Conservation (phyloP, 352 stramenopile genomes). For the Globisporangium ultimum region DNA sequence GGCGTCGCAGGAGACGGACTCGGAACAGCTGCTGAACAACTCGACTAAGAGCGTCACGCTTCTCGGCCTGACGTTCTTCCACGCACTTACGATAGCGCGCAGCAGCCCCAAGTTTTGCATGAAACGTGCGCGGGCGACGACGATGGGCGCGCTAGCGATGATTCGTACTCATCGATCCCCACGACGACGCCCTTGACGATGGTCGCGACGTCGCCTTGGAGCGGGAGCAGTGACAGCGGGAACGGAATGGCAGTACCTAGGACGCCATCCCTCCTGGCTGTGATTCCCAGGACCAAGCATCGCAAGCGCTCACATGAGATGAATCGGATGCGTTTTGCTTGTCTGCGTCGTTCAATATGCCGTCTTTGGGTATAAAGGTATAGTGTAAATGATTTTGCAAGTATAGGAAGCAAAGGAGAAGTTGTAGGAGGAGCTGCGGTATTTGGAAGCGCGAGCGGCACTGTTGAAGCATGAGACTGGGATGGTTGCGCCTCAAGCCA, state of each 20-base stretch:
- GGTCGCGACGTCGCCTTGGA: too few relatives aligned
- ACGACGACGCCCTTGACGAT: too few relatives aligned
- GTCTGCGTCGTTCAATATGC: neutral
- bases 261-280: neutral
- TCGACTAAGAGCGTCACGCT: neutral
- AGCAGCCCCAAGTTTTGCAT: neutral
- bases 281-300: neutral
- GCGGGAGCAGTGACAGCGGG: neutral
- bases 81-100: neutral
- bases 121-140: neutral
- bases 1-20: too few relatives aligned
- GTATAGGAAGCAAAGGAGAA: conserved; percentile 6
- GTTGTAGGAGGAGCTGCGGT: neutral
- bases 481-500: neutral
- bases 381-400: neutral
- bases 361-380: too few relatives aligned
- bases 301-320: neutral
- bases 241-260: neutral
- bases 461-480: conserved; percentile 2
- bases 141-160: too few relatives aligned
- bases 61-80: neutral
- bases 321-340: neutral
- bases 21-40: too few relatives aligned
- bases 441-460: neutral
- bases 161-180: too few relatives aligned